phyloP scores from a whole-genome alignment of 1,139 yeast species.

The Wickerhamomyces sp. region DNA sequence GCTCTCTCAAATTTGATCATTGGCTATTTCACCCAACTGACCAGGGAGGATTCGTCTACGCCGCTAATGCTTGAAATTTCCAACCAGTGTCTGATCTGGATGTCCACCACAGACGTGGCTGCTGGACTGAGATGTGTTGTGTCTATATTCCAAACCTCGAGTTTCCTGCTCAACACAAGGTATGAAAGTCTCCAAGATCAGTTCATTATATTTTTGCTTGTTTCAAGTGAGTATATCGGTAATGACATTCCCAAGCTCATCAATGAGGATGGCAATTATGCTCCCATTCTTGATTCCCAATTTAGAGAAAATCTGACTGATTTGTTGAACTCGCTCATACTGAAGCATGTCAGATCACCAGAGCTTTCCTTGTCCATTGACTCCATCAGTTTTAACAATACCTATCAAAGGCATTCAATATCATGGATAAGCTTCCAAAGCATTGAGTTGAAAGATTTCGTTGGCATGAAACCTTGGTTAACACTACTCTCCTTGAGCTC shows the following conservation, averaged over 20 bases:
- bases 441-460: constrained; percentile 3
- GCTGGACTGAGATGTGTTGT: constrained; percentile 14
- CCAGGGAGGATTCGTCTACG: constrained; percentile 15
- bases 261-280: constrained; percentile 4
- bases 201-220: constrained; percentile 18
- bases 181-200: constrained; percentile 21
- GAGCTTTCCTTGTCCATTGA: constrained; percentile 2
- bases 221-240: constrained; percentile 13
- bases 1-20: constrained; percentile 9
- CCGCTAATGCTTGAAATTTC: constrained; percentile 14
- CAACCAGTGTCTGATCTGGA: constrained; percentile 11
- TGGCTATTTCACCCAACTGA: constrained; percentile 12
- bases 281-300: constrained; percentile 2
- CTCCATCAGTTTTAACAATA: constrained; percentile 11
- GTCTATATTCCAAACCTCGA: constrained; percentile 12
- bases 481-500: constrained; percentile 1
- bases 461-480: constrained; percentile 13
- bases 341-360: constrained; percentile 1
- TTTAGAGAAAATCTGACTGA: constrained; percentile 9
- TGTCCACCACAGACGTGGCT: constrained; percentile 10
- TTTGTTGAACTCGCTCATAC: constrained; percentile 11
- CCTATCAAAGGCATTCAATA: neutral
- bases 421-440: constrained; percentile 15
- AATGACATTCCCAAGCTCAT: constrained; percentile 7
- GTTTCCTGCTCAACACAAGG: constrained; percentile 14